Conservation (phyloP, 2,329 filamentous ascomycete species). For the Colletotrichum paranaense region DNA sequence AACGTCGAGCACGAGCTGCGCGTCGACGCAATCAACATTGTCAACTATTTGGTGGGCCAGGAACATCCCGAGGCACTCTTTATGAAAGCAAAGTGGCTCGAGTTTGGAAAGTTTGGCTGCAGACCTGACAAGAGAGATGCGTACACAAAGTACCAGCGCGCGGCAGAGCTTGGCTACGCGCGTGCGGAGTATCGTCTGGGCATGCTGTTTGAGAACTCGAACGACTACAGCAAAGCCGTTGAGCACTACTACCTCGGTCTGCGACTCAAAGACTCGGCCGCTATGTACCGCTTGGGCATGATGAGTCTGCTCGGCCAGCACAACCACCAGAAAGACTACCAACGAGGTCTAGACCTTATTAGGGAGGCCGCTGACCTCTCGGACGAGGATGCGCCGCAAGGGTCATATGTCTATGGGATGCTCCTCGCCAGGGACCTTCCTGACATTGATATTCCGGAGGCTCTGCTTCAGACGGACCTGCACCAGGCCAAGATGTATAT, state of each 20-base stretch:
- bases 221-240: conserved; percentile 90
- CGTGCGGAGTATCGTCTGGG: conserved; percentile 96
- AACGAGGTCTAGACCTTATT: conserved; percentile 83
- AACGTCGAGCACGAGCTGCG: conserved; percentile 89
- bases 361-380: conserved; percentile 84
- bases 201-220: conserved; percentile 97
- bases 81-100: conserved; percentile 94
- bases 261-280: conserved; percentile 85
- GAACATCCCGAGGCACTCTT: conserved; percentile 94
- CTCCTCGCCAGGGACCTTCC: conserved; percentile 89
- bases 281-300: conserved; percentile 90
- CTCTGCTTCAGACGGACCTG: conserved; percentile 77
- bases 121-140: conserved; percentile 95
- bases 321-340: conserved; percentile 85
- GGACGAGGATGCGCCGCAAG: conserved; percentile 96
- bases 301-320: conserved; percentile 96
- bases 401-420: conserved; percentile 96
- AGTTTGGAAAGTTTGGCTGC: conserved; percentile 96
- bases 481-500: conserved; percentile 85
- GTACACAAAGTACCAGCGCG: conserved; percentile 85
- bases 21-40: conserved; percentile 90
- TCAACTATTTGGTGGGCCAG: conserved; percentile 89
- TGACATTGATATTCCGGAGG: conserved; percentile 84
- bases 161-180: conserved; percentile 87
- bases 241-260: conserved; percentile 90